Evolutionary conservation across 2,329 filamentous ascomycete species (phyloP), one percentile per base, ranked within the genome.

Genomic region (Trichoderma sp.): DNA sequence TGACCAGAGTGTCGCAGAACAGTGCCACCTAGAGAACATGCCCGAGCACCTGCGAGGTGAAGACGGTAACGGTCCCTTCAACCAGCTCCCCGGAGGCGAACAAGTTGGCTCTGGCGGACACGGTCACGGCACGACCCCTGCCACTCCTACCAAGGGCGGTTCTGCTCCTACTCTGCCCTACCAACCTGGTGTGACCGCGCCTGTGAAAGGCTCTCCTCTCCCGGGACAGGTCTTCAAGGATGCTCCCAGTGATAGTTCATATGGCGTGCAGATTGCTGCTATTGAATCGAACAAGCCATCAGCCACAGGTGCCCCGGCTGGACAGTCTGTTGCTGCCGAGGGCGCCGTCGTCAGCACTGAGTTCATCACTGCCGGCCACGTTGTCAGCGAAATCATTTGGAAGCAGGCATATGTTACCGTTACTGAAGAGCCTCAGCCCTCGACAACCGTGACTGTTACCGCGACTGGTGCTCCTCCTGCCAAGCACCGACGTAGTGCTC

Each of bases 51-150:
- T 95, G 22, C 74, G 77, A 1, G 70, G 81, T 9, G 92, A 96
- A 69, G 80, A 93, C 73, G 84, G 87, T 60, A 72, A 77, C 2
- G 85, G 87, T 10, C 81, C 86, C 7, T 78, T 87, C 64, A 76
- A 82, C 13, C 81, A 83, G 52, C 85, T 97, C 22, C 92, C 93
- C 5, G 92, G 93, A 52, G 84, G 86, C 68, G 78, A 88, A 22
- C 69, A 76, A 6, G 82, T 90, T 68, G 73, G 71, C 29, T 34
- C 52, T n/a, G 22, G 54, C 34, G 75, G 68, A 34, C 75, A 76
- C 29, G 74, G 73, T 32, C 70, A 59, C 9, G 22, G 15, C 15
- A 34, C 39, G 13, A 35, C 56, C 2, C 27, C 19, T 12, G 35
- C 19, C 19, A 19, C 42, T 25, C 27, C 48, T 0, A 45, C 42